These are phyloP conservation scores for Fusarium sp. DNA, from an alignment of 2,329 filamentous ascomycete genomes.

Conservation along the genomic window DNA sequence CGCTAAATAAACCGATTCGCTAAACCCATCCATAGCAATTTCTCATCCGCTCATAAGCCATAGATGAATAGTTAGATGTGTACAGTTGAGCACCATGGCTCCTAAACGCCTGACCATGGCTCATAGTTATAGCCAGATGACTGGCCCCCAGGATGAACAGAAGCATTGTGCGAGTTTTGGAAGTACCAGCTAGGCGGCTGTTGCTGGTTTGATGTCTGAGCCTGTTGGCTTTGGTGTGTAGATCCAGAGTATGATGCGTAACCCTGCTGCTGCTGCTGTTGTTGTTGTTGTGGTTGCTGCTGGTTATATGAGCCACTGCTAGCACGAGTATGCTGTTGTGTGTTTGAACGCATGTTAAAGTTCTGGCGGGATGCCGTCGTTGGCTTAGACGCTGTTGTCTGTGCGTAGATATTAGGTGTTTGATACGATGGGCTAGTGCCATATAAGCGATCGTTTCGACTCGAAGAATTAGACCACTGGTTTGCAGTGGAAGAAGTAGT, in stretches of 20 bases:
- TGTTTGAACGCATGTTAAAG: conserved; percentile 32
- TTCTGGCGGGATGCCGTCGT: conserved; percentile 31
- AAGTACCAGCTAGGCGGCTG: conserved; percentile 42
- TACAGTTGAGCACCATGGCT: not conserved
- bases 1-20: not conserved
- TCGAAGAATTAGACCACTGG: conserved; percentile 38
- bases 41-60: not conserved
- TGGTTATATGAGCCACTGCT: conserved; percentile 22
- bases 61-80: not conserved
- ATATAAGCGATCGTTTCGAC: conserved; percentile 23
- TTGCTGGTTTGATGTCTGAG: conserved; percentile 28
- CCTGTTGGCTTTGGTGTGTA: conserved; percentile 32
- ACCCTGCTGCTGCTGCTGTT: not conserved
- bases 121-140: conserved; percentile 41
- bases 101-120: conserved; percentile 29
- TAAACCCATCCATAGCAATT: conserved; percentile 1
- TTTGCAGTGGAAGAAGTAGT: conserved; percentile 30
- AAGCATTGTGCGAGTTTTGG: conserved; percentile 30
- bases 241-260: conserved; percentile 29
- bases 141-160: conserved; percentile 31
- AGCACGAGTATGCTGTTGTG: conserved; percentile 18
- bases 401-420: conserved; percentile 21
- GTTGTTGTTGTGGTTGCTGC: conserved; percentile 13
- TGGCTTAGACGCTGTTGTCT: conserved; percentile 17
- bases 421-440: conserved; percentile 24